Evolutionary conservation across 2,329 filamentous ascomycete species (phyloP), one percentile per base, ranked within the genome.

Genomic region (Colletotrichum liriopes): DNA sequence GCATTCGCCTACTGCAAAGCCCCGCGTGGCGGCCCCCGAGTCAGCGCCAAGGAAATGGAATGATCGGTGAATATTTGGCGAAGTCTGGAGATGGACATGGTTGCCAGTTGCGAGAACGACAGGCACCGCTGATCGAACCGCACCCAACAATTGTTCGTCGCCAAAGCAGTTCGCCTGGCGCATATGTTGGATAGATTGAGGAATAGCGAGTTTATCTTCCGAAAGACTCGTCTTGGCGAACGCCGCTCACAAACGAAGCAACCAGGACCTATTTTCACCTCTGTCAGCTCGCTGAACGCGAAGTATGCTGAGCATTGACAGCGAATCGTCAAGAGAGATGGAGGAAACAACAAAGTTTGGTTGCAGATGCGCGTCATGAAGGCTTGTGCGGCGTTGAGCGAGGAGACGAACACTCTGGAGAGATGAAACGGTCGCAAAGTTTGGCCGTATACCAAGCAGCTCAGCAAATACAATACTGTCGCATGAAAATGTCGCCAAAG

Each of bases 371-470:
- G 67, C 55, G 59, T 52, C 65, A 64, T 58, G 52, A 37, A 14
- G 37, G 58, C 65, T 72, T 51, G 52, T 63, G 65, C 65, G n/a
- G 45, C 54, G 32, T 39, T 65, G 43, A 18, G 55, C 56, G 66
- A 72, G 70, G 45, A 72, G 70, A 72, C 35, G 70, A 72, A 72
- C 70, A 49, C 59, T 65, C 43, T 41, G 59, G 51, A 47, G 47
- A n/a, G 70, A 70, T 65, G 70, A 72, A 72, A 72, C 66, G 54
- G 54, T 60, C 60, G 37, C 41, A 56, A 64, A 35, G 52, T 45
- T 60, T 65, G 47, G 60, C 41, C 49, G n/a, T 65, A 70, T 60
- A 55, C 43, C 70, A 65, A 56, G 20, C 32, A 39, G 54, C 55
- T 58, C 47, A 60, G 67, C 45, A 16, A 60, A 60, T 55, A 60